phyloP scores from a whole-genome alignment of 257 asterid genomes.

The Petrea volubilis region DNA sequence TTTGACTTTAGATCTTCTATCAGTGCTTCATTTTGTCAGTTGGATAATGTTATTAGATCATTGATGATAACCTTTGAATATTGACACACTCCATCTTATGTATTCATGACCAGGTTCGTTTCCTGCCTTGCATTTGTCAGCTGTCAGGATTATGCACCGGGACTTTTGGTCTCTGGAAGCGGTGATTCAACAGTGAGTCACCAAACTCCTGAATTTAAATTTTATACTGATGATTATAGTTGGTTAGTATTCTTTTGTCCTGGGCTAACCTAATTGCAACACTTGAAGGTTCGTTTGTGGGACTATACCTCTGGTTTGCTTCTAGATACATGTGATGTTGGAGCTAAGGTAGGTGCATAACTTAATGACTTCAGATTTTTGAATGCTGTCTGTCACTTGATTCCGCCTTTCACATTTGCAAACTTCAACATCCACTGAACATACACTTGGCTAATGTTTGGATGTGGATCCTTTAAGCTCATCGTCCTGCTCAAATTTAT shows the following conservation, averaged over 20 bases:
- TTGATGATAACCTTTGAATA: not conserved
- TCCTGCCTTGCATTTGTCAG: conserved; percentile 73
- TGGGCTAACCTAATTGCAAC: conserved; percentile 17
- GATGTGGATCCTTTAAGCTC: not conserved
- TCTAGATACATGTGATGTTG: conserved; percentile 79
- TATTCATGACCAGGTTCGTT: conserved; percentile 64
- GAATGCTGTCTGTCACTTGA: conserved; percentile 8
- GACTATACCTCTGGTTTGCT: conserved; percentile 75
- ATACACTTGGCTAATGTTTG: not conserved
- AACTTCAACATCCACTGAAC: not conserved
- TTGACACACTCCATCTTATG: conserved; percentile 15
- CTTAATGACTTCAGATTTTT: conserved; percentile 14
- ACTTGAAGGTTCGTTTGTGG: conserved; percentile 89
- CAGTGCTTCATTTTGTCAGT: not conserved
- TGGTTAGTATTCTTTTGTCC: not conserved
- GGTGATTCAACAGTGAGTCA: conserved; percentile 97
- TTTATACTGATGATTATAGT: not conserved
- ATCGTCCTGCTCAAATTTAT: not conserved
- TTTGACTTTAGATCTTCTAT: not conserved
- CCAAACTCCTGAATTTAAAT: not conserved
- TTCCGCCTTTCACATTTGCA: not conserved
- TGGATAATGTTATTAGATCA: not conserved
- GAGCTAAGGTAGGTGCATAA: conserved; percentile 62
- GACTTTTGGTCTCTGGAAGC: conserved; percentile 80
- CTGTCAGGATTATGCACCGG: conserved; percentile 44